Base-by-base conservation (phyloP, 1,284 basidiomycete species). In the Boletus smithii region DNA sequence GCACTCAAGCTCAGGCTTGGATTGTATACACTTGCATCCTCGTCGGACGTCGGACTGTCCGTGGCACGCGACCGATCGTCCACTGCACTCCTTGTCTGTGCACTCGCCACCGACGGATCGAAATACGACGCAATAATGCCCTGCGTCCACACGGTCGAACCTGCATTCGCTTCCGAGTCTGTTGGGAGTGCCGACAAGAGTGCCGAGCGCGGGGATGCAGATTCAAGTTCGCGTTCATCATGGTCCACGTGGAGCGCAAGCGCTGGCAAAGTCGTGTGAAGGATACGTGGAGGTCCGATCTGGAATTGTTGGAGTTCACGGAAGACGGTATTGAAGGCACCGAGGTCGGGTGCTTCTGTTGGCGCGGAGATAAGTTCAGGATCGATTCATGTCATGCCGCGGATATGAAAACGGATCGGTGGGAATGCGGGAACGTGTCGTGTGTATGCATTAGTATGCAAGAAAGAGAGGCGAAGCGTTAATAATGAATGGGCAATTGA, bases 251-350 rank as follows among this genome's bases (percentile, higher is more conserved):
- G 46, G 34, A 51, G 8, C 8, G 42, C 34, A 17, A 48, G 13
- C n/a, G 52, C 7, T 2, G 48, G 49, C n/a, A 53, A n/a, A 1
- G 46, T 39, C 10, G 62, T 35, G 32, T 63, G 51, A 11, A 65
- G 61, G 45, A 60, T 56, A 26, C 53, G 62, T 54, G 56, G 70
- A 50, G 47, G 67, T 32, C 56, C 56, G 13, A 72, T 77, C 50
- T 81, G 80, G 6, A 82, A 61, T 50, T 80, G 75, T 18, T 73
- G 76, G 65, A 84, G 73, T 48, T 80, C 86, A 34, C 85, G 77
- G 46, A 90, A 79, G 33, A 90, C 83, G 42, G 79, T 74, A 13
- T 73, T 77, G 66, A 90, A 88, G 16, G 84, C 82, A 11, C 87
- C 86, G 17, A 89, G 73, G 68, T 88, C 85, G 37, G 86, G 86